These are phyloP conservation scores for Chaetomiaceae sp. DNA, from an alignment of 2,329 filamentous ascomycete species.

Conservation along the genomic window DNA sequence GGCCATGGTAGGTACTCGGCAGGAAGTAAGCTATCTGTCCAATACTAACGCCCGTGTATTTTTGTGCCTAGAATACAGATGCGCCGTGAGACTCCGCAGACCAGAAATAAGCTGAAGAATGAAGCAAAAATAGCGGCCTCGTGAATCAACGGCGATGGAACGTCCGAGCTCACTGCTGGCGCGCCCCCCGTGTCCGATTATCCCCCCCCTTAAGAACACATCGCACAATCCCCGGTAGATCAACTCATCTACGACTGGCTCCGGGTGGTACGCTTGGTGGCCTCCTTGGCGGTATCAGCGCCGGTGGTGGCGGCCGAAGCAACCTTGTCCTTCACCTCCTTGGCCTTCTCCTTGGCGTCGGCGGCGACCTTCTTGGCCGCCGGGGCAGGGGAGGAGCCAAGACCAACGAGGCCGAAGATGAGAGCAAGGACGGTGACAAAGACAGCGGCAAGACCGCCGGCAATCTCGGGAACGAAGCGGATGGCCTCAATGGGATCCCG, in stretches of 20 bases:
- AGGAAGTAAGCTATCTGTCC: neutral
- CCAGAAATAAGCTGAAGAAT: constrained; percentile 21
- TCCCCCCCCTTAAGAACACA: neutral
- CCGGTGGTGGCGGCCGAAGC: constrained; percentile 55
- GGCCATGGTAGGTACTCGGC: too few species aligned
- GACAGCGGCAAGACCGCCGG: constrained; percentile 71
- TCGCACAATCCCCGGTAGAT: neutral
- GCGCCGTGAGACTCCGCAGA: constrained; percentile 23
- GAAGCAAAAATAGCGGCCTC: constrained; percentile 12
- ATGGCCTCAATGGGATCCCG: constrained; percentile 77
- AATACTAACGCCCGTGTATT: constrained; percentile 20
- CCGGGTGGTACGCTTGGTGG: constrained; percentile 55
- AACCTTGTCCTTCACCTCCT: constrained; percentile 72
- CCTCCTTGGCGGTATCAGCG: constrained; percentile 71
- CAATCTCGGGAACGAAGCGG: constrained; percentile 88
- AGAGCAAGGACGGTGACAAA: constrained; percentile 62
- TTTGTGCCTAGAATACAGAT: constrained; percentile 27
- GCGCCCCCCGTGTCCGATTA: constrained; percentile 3
- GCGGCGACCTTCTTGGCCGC: constrained; percentile 68
- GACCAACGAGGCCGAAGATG: constrained; percentile 46
- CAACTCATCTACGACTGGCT: constrained; percentile 45
- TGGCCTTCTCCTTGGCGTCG: constrained; percentile 65
- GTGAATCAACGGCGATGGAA: constrained; percentile 3
- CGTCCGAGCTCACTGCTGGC: neutral
- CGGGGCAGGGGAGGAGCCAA: constrained; percentile 61